phyloP scores from a whole-genome alignment of 805 yeast species.

The Yarrowia deformans region DNA sequence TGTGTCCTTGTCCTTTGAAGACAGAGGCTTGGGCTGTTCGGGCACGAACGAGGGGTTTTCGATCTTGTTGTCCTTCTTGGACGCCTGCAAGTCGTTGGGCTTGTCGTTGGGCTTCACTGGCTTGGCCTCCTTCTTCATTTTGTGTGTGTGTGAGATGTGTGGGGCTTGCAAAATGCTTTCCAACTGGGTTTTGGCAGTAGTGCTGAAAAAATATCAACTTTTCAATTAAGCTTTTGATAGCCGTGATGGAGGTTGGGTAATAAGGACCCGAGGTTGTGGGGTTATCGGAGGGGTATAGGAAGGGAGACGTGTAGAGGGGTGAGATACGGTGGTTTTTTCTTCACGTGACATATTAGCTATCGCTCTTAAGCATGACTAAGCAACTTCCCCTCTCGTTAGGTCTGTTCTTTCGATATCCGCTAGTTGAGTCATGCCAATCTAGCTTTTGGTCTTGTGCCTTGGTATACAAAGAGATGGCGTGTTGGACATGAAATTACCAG shows the following conservation, averaged over 20 bases:
- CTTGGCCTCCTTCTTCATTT: slow-evolving; percentile 33
- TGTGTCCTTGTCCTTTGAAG: slow-evolving; percentile 84
- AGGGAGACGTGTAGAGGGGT: too few relatives aligned
- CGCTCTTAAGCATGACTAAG: not conserved
- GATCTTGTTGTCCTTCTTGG: slow-evolving; percentile 44
- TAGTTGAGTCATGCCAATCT: slow-evolving; percentile 8
- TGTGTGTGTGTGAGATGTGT: not conserved
- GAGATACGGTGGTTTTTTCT: too few relatives aligned
- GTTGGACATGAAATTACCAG: too few relatives aligned
- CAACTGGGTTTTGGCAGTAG: slow-evolving; percentile 8
- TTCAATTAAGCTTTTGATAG: slow-evolving; percentile 31
- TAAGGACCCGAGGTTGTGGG: too few relatives aligned
- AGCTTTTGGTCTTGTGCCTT: slow-evolving; percentile 19
- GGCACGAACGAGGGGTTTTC: slow-evolving; percentile 80
- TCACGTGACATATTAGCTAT: too few relatives aligned
- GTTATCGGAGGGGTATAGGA: too few relatives aligned
- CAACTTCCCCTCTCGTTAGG: not conserved
- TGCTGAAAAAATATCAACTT: slow-evolving; percentile 35
- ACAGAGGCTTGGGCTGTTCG: slow-evolving; percentile 79
- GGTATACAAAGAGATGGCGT: not conserved
- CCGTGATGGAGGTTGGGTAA: not conserved
- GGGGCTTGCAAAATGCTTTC: too few relatives aligned
- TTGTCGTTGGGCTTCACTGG: slow-evolving; percentile 45
- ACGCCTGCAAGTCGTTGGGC: slow-evolving; percentile 41
- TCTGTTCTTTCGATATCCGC: not conserved